Percentiles rank a stretch among this genome's conserved stretches.
These are phyloP conservation scores for Trichoderma citrinoviride DNA, from an alignment of 2,329 filamentous ascomycete species.

Conservation along the genomic window DNA sequence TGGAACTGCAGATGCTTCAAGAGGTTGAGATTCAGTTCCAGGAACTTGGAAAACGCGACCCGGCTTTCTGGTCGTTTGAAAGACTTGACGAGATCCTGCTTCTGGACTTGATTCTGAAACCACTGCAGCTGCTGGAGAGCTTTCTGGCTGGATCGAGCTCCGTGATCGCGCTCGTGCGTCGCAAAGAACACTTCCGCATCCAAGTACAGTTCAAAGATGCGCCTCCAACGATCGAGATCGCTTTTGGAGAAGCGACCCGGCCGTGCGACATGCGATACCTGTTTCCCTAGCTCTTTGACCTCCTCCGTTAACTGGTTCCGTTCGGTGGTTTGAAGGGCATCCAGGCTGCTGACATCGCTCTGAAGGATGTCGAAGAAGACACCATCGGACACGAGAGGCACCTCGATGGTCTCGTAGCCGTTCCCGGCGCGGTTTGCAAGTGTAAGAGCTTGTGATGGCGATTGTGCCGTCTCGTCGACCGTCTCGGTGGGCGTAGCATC, in stretches of 20 bases:
- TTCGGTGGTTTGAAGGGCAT: constrained; percentile 65
- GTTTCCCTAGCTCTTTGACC: constrained; percentile 62
- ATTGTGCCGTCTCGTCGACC: not conserved
- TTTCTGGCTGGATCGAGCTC: constrained; percentile 61
- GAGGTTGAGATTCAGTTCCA: constrained; percentile 70
- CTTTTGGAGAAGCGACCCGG: constrained; percentile 61
- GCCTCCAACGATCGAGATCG: constrained; percentile 73
- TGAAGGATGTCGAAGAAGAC: constrained; percentile 79
- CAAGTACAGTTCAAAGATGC: constrained; percentile 78
- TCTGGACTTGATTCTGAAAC: constrained; percentile 67
- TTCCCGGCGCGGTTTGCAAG: not conserved
- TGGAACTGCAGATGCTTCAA: constrained; percentile 80
- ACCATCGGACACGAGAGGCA: constrained; percentile 72
- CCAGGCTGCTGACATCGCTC: constrained; percentile 66
- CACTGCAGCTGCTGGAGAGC: constrained; percentile 67
- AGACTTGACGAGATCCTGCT: constrained; percentile 54
- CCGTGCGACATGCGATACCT: constrained; percentile 62
- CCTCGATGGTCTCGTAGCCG: constrained; percentile 53
- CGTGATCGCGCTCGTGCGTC: constrained; percentile 67
- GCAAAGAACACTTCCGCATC: constrained; percentile 82
- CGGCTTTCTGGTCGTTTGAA: constrained; percentile 67
- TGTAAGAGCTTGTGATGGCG: not conserved
- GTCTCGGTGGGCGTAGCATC: not conserved
- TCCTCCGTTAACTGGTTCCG: constrained; percentile 60
- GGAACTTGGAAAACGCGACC: constrained; percentile 63